phyloP scores from a whole-genome alignment of 2,329 filamentous ascomycete species.

The Venturia oleaginea region DNA sequence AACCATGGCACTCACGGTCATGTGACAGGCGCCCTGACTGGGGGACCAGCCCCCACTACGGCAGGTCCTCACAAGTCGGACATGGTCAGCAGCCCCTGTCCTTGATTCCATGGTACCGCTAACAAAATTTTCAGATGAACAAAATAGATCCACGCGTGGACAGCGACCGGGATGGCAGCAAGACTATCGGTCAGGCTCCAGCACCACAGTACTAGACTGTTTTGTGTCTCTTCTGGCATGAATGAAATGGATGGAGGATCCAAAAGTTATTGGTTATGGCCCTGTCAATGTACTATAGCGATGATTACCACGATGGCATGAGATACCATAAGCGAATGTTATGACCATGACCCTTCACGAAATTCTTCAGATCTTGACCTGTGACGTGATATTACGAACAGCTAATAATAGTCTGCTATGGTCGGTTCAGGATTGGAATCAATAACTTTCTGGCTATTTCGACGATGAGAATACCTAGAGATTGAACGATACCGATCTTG shows the following conservation, averaged over 20 bases:
- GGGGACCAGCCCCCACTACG: constrained; percentile 24
- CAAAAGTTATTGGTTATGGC: neutral
- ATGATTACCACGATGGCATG: constrained; percentile 3
- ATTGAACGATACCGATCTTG: too few relatives aligned
- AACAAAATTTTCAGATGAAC: constrained; percentile 18
- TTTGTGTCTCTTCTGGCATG: neutral
- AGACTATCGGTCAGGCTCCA: constrained; percentile 19
- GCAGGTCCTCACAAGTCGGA: constrained; percentile 27
- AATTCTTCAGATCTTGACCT: too few relatives aligned
- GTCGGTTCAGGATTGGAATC: too few relatives aligned
- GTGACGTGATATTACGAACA: too few relatives aligned
- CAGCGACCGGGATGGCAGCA: constrained; percentile 26
- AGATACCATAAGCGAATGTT: constrained; percentile 4
- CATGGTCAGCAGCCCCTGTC: constrained; percentile 12
- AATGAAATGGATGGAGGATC: too few relatives aligned
- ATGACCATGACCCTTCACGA: too few relatives aligned
- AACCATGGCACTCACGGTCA: neutral
- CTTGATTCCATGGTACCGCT: neutral
- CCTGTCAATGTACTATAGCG: neutral
- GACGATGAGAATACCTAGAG: too few relatives aligned
- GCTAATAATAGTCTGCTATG: too few relatives aligned
- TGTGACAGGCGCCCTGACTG: constrained; percentile 2
- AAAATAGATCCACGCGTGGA: constrained; percentile 30
- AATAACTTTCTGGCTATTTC: too few relatives aligned
- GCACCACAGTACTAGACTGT: constrained; percentile 2